phyloP scores from a whole-genome alignment of 208 protist species.

The Eutreptiella sp. region DNA sequence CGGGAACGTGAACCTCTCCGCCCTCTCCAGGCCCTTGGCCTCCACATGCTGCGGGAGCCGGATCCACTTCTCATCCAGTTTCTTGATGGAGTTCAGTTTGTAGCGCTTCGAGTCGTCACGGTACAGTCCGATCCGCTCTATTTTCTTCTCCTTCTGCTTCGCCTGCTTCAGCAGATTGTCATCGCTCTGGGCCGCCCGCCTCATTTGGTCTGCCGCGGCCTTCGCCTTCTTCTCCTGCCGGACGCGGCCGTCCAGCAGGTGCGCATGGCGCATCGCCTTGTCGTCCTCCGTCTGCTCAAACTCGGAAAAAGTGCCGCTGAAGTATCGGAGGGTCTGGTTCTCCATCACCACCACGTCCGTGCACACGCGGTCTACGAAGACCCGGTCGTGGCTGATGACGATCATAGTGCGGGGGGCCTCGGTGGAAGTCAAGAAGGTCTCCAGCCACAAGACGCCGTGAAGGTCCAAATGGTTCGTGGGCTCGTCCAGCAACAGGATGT shows the following conservation, averaged over 20 bases:
- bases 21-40: no score
- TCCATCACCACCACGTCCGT: no score
- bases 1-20: slow-evolving; percentile 74
- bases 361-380: slow-evolving; percentile 87
- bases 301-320: no score
- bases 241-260: no score
- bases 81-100: no score
- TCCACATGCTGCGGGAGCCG: no score
- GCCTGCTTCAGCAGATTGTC: slow-evolving; percentile 89
- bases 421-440: slow-evolving; percentile 89
- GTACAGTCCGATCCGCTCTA: slow-evolving; percentile 87
- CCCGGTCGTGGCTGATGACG: slow-evolving; percentile 93
- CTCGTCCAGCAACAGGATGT: slow-evolving; percentile 92
- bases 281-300: slow-evolving; percentile 85
- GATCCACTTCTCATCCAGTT: no score
- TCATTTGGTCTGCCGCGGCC: slow-evolving; percentile 93
- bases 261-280: slow-evolving; percentile 88
- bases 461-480: slow-evolving; percentile 96
- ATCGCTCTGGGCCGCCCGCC: slow-evolving; percentile 84
- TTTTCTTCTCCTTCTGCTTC: slow-evolving; percentile 89
- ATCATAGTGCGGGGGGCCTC: slow-evolving; percentile 78
- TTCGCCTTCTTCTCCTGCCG: slow-evolving; percentile 94
- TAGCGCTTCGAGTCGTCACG: slow-evolving; percentile 68
- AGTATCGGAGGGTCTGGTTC: no score
- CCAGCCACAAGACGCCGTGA: slow-evolving; percentile 94